Conservation (phyloP, 2,329 filamentous ascomycete species). For the Colletotrichum lindemuthianum region DNA sequence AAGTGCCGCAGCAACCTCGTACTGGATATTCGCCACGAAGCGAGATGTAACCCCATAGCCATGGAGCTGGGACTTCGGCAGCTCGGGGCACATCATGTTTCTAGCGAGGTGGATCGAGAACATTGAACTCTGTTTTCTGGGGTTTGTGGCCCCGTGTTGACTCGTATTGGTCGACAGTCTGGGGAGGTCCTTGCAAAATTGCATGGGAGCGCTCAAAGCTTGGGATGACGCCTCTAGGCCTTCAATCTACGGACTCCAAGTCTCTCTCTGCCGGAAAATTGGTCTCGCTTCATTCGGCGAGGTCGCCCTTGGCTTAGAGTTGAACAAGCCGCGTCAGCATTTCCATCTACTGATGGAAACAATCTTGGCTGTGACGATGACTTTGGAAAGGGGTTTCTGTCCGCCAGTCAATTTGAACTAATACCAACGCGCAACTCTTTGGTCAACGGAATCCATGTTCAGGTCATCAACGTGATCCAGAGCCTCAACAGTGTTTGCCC, state of each 20-base stretch:
- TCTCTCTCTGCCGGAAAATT: background rate
- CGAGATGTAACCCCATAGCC: slow-evolving; percentile 2
- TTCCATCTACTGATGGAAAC: too few species aligned
- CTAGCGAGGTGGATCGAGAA: background rate
- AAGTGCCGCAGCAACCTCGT: background rate
- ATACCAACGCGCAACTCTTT: background rate
- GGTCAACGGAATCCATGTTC: background rate
- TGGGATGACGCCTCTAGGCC: slow-evolving; percentile 2
- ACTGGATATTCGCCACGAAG: background rate
- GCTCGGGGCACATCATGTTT: slow-evolving; percentile 15
- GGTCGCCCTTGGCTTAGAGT: background rate
- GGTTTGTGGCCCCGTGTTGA: slow-evolving; percentile 14
- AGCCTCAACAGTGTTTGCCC: slow-evolving; percentile 6
- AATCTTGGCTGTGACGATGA: background rate
- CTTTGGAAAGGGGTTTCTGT: background rate
- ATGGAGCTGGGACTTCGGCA: slow-evolving; percentile 5
- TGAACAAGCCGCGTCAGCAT: too few species aligned
- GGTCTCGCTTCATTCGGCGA: background rate
- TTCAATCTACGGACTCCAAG: slow-evolving; percentile 10
- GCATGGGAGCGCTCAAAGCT: background rate
- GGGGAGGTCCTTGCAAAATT: slow-evolving; percentile 2
- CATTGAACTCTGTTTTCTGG: slow-evolving; percentile 15
- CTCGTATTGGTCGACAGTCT: slow-evolving; percentile 5
- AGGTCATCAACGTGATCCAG: slow-evolving; percentile 10
- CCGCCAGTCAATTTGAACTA: background rate